These are phyloP conservation scores for Begonia masoniana DNA, from an alignment of 306 rosid species.

Conservation along the genomic window DNA sequence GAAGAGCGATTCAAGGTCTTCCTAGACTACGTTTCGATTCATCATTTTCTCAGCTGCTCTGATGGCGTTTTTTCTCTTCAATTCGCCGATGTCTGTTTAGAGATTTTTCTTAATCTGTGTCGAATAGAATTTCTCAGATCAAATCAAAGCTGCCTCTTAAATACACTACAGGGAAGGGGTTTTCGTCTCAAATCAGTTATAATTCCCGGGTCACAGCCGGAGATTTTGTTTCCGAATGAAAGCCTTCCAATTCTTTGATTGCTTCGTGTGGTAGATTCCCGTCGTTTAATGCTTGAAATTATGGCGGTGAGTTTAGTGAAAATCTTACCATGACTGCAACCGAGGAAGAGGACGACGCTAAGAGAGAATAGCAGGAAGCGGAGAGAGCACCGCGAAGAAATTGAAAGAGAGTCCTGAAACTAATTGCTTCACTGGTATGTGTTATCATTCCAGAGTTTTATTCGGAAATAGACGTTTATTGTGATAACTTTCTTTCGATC, in stretches of 20 bases:
- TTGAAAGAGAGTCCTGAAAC: constrained; percentile 40
- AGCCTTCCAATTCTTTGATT: constrained; percentile 1
- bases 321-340: constrained; percentile 69
- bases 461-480: constrained; percentile 11
- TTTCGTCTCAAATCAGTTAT: constrained; percentile 6
- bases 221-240: not conserved
- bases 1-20: constrained; percentile 36
- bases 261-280: constrained; percentile 32
- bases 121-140: not conserved
- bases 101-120: constrained; percentile 5
- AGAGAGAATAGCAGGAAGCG: constrained; percentile 60
- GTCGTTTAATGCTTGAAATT: constrained; percentile 23
- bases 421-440: constrained; percentile 11
- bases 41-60: constrained; percentile 10
- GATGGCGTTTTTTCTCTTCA: constrained; percentile 7
- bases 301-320: constrained; percentile 16
- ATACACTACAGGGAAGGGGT: constrained; percentile 7
- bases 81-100: constrained; percentile 7
- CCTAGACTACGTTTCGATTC: constrained; percentile 27
- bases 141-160: constrained; percentile 7
- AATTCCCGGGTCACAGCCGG: not conserved
- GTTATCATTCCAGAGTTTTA: constrained; percentile 13
- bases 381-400: constrained; percentile 58
- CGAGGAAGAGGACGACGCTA: constrained; percentile 75
- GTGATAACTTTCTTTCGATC: not conserved